These are phyloP conservation scores for Schwanniomyces occidentalis DNA, from an alignment of 805 yeast genomes.

Conservation along the genomic window DNA sequence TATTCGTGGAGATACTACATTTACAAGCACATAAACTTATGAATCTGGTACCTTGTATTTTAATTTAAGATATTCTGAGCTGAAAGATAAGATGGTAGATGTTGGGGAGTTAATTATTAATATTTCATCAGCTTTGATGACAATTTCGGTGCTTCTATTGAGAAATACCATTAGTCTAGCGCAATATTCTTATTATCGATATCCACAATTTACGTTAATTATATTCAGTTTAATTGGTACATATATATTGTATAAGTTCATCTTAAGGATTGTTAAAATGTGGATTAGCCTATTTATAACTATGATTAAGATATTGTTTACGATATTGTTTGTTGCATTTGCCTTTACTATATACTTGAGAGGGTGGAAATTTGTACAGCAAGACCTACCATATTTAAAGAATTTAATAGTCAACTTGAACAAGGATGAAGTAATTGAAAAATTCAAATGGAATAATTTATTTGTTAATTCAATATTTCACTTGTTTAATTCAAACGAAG, in stretches of 20 bases:
- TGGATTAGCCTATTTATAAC: conserved; percentile 23
- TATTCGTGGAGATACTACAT: no score
- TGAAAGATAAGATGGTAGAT: no score
- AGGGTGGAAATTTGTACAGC: conserved; percentile 21
- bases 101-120: no score
- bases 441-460: neutral
- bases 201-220: conserved; percentile 20
- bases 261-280: conserved; percentile 15
- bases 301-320: conserved; percentile 17
- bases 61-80: no score
- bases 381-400: conserved; percentile 15
- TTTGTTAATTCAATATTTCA: conserved; percentile 1
- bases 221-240: conserved; percentile 12
- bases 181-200: conserved; percentile 12
- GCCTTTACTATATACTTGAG: conserved; percentile 20
- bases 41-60: no score
- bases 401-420: conserved; percentile 1
- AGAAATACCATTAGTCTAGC: conserved; percentile 12
- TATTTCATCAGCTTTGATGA: conserved; percentile 10
- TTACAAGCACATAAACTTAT: no score
- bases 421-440: neutral
- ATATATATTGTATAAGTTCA: conserved; percentile 19
- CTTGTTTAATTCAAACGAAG: neutral
- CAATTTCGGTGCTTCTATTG: conserved; percentile 12
- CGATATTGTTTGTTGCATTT: conserved; percentile 13